Conservation (phyloP, 495 filamentous ascomycete genomes). For the Talaromyces trachyspermus region DNA sequence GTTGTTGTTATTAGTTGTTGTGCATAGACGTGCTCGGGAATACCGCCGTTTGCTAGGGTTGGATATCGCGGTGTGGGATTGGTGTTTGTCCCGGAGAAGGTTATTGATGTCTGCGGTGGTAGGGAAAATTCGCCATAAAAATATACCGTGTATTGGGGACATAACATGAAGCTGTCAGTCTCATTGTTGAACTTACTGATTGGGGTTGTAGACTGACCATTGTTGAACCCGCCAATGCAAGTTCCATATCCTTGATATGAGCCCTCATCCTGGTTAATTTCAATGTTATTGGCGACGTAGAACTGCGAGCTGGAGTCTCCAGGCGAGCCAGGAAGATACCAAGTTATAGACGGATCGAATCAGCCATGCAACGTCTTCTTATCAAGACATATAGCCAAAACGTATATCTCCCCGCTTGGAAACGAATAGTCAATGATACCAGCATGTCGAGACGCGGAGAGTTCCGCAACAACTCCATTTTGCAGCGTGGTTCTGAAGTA, state of each 20-base stretch:
- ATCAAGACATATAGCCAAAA: constrained; percentile 53
- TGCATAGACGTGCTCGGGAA: constrained; percentile 17
- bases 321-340: constrained; percentile 48
- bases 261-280: constrained; percentile 37
- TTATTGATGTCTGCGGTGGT: constrained; percentile 29
- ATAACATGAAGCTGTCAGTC: constrained; percentile 24
- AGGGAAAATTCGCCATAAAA: constrained; percentile 57
- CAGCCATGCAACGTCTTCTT: background rate
- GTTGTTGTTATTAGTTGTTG: constrained; percentile 15
- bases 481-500: constrained; percentile 52
- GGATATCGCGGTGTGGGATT: constrained; percentile 27
- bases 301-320: constrained; percentile 50
- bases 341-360: background rate
- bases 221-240: constrained; percentile 54
- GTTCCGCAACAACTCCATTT: constrained; percentile 48
- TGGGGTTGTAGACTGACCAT: constrained; percentile 25
- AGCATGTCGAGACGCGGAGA: constrained; percentile 53
- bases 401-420: constrained; percentile 35
- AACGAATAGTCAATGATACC: constrained; percentile 57
- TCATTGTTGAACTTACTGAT: constrained; percentile 1
- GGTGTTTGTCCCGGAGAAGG: constrained; percentile 46
- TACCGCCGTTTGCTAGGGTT: constrained; percentile 20
- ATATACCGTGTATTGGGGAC: constrained; percentile 53
- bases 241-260: constrained; percentile 53
- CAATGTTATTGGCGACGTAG: constrained; percentile 53